Evolutionary conservation across 441 rosid genomes (phyloP), one percentile per base, ranked within the genome.

Genomic region (Gossypium gossypioides): DNA sequence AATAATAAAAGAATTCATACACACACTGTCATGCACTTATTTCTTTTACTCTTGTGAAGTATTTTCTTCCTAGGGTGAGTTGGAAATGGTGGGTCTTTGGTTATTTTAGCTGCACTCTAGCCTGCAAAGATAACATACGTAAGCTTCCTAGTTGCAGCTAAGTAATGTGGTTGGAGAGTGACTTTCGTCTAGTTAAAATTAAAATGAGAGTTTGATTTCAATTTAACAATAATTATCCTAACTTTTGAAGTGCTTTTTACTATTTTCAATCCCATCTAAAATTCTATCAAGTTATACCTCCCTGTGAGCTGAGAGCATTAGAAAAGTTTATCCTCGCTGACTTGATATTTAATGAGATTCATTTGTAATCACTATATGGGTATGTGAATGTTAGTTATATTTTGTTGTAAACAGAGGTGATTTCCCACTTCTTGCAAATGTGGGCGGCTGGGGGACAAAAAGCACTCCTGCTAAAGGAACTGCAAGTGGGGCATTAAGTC

Each of bases 381-480:
- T 10, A 21, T 25, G n/a, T 58, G 37, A 58, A 9, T 25, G 3
- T 59, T 42, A 16, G 29, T 32, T 60, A 34, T 34, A 34, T 59
- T 58, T 58, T 12, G n/a, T 10, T 25, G 12, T 67, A 18, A 77
- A 42, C 91, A 94, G 97, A 84, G 74, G 82, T 24, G 92, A 88
- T 61, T 90, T 83, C 72, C 97, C 91, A 69, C 75, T 74, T 37
- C 87, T 90, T 75, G 71, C 86, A 69, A 89, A 81, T 72, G 89
- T 81, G 72, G 84, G 81, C 68, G 85, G 97, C 75, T 81, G 91
- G 97, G 97, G 92, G 74, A 73, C 87, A 75, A 93, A 88, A 83
- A 86, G 7, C 71, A 77, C 87, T 51, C 80, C 93, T 46, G 77
- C 75, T 55, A 93, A 90, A 81, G 91, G 73, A 77, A 74, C 80